Evolutionary conservation across 176 grass and related monocot genomes (phyloP).

Genomic region (Oryza meyeriana): DNA sequence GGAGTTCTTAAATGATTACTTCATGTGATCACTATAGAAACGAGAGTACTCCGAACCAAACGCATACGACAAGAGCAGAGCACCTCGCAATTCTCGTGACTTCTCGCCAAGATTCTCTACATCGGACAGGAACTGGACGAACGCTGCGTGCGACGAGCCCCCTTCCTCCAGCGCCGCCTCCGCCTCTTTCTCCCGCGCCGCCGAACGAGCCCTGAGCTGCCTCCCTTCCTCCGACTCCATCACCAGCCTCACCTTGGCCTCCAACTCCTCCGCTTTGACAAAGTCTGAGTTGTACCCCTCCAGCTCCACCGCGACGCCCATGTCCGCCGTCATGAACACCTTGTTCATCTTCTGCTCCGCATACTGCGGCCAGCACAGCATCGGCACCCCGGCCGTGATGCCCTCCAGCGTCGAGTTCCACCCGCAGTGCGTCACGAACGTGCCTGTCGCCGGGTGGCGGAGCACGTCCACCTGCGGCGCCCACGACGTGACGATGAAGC

Average conservation of each 20-base stretch:
- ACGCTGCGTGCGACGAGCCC: neutral
- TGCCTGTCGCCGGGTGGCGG: conserved; percentile 40
- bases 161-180: neutral
- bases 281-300: conserved; percentile 30
- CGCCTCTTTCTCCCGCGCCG: neutral
- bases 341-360: conserved; percentile 54
- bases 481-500: conserved; percentile 17
- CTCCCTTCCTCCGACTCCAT: conserved; percentile 32
- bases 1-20: neutral
- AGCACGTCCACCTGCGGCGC: conserved; percentile 63
- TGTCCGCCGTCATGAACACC: conserved; percentile 32
- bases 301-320: conserved; percentile 26
- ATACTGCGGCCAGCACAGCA: conserved; percentile 49
- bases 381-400: conserved; percentile 29
- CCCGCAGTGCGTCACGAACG: conserved; percentile 61
- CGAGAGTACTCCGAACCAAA: no score
- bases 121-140: neutral
- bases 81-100: neutral
- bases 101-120: neutral
- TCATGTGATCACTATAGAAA: neutral
- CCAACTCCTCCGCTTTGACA: conserved; percentile 27
- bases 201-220: neutral
- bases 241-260: conserved; percentile 30
- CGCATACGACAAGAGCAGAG: neutral
- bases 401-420: conserved; percentile 55